These are phyloP conservation scores for Lecanicillium sp. DNA, from an alignment of 2,329 filamentous ascomycete genomes.

Conservation along the genomic window DNA sequence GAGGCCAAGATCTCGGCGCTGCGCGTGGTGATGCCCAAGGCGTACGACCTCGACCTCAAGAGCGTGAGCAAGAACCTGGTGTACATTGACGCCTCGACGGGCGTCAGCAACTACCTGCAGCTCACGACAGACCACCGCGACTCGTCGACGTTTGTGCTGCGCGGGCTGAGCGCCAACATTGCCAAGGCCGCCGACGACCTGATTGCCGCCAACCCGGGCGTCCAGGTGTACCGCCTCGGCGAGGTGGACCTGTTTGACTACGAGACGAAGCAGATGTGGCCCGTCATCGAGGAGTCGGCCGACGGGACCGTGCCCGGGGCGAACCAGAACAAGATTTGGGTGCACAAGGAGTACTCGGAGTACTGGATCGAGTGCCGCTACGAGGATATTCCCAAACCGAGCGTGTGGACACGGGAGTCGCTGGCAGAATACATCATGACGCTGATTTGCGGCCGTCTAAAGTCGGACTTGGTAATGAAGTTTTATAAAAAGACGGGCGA, in stretches of 20 bases:
- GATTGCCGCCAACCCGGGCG: conserved; percentile 19
- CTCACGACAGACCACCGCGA: conserved; percentile 23
- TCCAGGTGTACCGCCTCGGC: conserved; percentile 28
- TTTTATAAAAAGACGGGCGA: conserved; percentile 22
- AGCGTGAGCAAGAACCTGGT: conserved; percentile 20
- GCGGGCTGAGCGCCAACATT: conserved; percentile 21
- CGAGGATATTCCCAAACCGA: conserved; percentile 30
- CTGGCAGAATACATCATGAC: conserved; percentile 34
- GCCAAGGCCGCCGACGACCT: conserved; percentile 27
- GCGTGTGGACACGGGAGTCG: conserved; percentile 31
- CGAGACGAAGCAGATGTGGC: conserved; percentile 27
- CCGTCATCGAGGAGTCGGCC: conserved; percentile 20
- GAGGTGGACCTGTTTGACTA: conserved; percentile 26
- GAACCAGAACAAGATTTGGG: conserved; percentile 22
- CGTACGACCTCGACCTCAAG: conserved; percentile 25
- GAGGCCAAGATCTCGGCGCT: conserved; percentile 26
- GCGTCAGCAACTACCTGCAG: conserved; percentile 23
- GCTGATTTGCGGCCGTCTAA: conserved; percentile 30
- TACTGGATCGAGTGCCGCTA: conserved; percentile 25
- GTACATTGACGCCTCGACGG: conserved; percentile 26
- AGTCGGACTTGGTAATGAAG: conserved; percentile 20
- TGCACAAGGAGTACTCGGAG: conserved; percentile 23
- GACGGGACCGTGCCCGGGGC: conserved; percentile 14
- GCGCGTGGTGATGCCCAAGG: conserved; percentile 26
- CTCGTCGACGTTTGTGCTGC: conserved; percentile 23